Percentiles rank a stretch among this genome's conserved stretches.
Evolutionary conservation across 2,329 filamentous ascomycete species (phyloP).

Genomic region (Colletotrichum caudatum): DNA sequence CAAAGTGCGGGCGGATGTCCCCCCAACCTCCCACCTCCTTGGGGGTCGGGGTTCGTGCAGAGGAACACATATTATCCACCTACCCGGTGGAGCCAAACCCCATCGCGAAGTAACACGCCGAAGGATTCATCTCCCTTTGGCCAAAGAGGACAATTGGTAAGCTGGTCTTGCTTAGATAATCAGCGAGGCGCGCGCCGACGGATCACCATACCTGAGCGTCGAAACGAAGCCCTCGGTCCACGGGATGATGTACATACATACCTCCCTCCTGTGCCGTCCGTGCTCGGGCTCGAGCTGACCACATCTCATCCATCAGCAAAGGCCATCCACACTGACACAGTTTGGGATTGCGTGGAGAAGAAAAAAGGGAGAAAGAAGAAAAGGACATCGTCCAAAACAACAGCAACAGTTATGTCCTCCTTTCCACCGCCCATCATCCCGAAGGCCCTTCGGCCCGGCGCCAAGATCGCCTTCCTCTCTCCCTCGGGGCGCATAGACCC

Average conservation of each 20-base stretch:
- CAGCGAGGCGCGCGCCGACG: too few species aligned
- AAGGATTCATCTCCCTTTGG: neutral
- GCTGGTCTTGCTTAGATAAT: neutral
- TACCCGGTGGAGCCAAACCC: neutral
- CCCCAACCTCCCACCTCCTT: too few species aligned
- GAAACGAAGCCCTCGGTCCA: neutral
- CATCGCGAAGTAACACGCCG: neutral
- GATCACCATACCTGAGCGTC: neutral
- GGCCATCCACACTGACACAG: neutral
- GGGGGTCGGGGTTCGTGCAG: too few species aligned
- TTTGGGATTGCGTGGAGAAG: neutral
- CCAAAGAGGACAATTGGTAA: neutral
- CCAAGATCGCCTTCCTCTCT: conserved; percentile 56
- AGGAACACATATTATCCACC: neutral
- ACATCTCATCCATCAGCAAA: neutral
- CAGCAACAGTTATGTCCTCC: conserved; percentile 5
- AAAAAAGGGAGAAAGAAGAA: neutral
- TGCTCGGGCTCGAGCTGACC: neutral
- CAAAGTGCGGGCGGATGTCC: neutral
- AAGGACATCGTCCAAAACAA: neutral
- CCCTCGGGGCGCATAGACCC: conserved; percentile 55
- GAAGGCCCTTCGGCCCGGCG: conserved; percentile 50
- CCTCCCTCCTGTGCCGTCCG: neutral
- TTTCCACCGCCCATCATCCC: conserved; percentile 42
- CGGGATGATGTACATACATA: neutral